Percentiles rank a stretch among this genome's conserved stretches.
phyloP scores from a whole-genome alignment of 2,329 filamentous ascomycete species.

The Phialemoniopsis sp. region DNA sequence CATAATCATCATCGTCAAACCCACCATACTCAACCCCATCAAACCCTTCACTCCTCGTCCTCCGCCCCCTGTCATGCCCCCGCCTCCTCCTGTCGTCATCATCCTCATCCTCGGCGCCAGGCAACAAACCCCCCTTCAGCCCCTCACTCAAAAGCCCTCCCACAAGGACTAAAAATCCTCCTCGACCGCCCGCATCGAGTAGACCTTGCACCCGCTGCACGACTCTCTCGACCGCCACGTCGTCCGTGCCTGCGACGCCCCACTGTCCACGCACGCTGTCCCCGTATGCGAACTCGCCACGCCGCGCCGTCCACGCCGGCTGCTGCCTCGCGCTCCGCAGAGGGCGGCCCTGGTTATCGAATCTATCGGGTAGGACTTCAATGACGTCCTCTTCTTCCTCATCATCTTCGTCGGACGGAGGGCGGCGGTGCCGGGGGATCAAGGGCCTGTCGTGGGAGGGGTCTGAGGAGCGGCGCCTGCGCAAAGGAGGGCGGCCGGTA shows the following conservation, averaged over 20 bases:
- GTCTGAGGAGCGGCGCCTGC: slow-evolving; percentile 24
- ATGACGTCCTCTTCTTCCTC: slow-evolving; percentile 32
- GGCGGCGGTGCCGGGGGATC: slow-evolving; percentile 12
- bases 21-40: slow-evolving; percentile 4
- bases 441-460: slow-evolving; percentile 24
- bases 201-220: slow-evolving; percentile 22
- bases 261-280: slow-evolving; percentile 31
- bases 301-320: slow-evolving; percentile 26
- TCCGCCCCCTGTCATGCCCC: not conserved
- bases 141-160: slow-evolving; percentile 17
- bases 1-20: slow-evolving; percentile 8
- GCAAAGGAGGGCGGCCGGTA: not conserved
- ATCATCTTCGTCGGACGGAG: slow-evolving; percentile 22
- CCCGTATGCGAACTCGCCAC: slow-evolving; percentile 37
- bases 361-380: slow-evolving; percentile 42
- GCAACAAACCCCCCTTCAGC: slow-evolving; percentile 13
- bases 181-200: slow-evolving; percentile 17
- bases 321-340: slow-evolving; percentile 18
- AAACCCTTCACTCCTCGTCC: slow-evolving; percentile 3
- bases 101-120: slow-evolving; percentile 3
- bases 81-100: not conserved
- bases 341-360: slow-evolving; percentile 37
- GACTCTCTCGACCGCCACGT: slow-evolving; percentile 31
- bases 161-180: slow-evolving; percentile 20
- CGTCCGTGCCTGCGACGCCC: slow-evolving; percentile 39